phyloP scores from a whole-genome alignment of 345 rosid genomes.

The Crucihimalaya himalaica region DNA sequence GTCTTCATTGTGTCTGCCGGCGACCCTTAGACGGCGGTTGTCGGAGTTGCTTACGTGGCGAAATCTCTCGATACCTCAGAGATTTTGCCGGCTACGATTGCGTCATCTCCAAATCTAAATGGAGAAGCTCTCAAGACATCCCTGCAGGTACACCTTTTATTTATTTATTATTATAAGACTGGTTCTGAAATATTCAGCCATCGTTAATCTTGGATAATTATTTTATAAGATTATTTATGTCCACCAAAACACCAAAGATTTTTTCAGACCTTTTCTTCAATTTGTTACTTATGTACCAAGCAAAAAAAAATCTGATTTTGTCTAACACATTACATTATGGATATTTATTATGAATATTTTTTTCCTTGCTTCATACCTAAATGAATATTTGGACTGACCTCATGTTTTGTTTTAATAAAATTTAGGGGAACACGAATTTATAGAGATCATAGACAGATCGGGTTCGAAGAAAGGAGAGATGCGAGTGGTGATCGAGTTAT shows the following conservation, averaged over 20 bases:
- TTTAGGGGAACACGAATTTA: conserved; percentile 65
- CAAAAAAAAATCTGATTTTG: background rate
- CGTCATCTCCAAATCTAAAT: conserved; percentile 70
- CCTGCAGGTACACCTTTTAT: conserved; percentile 86
- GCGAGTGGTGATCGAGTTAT: conserved; percentile 68
- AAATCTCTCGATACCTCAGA: conserved; percentile 57
- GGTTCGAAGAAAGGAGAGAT: conserved; percentile 53
- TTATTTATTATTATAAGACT: no score
- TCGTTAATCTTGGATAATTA: background rate
- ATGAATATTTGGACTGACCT: conserved; percentile 1
- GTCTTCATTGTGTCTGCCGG: conserved; percentile 53
- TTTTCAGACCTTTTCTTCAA: background rate
- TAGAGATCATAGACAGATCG: conserved; percentile 63
- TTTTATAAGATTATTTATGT: background rate
- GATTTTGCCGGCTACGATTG: conserved; percentile 54
- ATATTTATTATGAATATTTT: no score
- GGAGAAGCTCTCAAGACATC: conserved; percentile 68
- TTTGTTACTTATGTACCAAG: background rate
- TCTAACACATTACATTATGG: background rate
- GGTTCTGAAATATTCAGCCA: background rate
- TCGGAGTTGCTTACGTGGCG: conserved; percentile 59
- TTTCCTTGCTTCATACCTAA: no score
- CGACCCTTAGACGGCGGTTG: conserved; percentile 52
- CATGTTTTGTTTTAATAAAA: background rate
- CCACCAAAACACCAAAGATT: background rate